These are phyloP conservation scores for Lachancea thermotolerans DNA, from an alignment of 805 yeast species.

Conservation along the genomic window DNA sequence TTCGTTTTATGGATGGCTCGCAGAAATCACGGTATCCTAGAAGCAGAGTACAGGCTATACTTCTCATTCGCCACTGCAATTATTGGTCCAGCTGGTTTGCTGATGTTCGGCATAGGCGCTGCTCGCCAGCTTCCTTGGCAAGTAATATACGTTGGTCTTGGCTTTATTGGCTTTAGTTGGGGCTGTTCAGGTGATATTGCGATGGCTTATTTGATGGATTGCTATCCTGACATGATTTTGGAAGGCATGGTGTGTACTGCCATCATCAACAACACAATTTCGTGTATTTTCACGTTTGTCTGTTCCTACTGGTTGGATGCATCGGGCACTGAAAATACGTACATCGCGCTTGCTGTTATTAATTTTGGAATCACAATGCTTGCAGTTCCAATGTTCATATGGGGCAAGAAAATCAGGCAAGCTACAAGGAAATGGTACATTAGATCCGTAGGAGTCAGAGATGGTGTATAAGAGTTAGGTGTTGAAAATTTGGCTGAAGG, in stretches of 20 bases:
- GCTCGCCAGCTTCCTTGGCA: conserved; percentile 48
- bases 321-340: conserved; percentile 51
- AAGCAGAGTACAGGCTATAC: conserved; percentile 60
- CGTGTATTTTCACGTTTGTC: conserved; percentile 59
- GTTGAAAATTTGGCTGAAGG: neutral
- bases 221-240: conserved; percentile 61
- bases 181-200: conserved; percentile 69
- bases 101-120: conserved; percentile 62
- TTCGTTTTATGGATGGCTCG: conserved; percentile 57
- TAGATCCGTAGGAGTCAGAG: conserved; percentile 47
- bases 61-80: conserved; percentile 49
- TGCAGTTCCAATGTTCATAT: conserved; percentile 50
- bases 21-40: conserved; percentile 52
- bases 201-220: conserved; percentile 59
- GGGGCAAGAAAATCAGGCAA: conserved; percentile 53
- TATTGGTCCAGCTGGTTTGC: conserved; percentile 54
- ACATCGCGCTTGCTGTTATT: conserved; percentile 53
- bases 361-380: conserved; percentile 52
- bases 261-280: conserved; percentile 56
- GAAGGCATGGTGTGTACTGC: conserved; percentile 68
- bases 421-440: conserved; percentile 54
- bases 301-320: conserved; percentile 56
- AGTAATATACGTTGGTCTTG: conserved; percentile 53
- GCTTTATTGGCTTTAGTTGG: conserved; percentile 60
- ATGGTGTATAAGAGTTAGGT: conserved; percentile 24